These are phyloP conservation scores for Fulvia fulva DNA, from an alignment of 2,329 filamentous ascomycete genomes.

Conservation along the genomic window DNA sequence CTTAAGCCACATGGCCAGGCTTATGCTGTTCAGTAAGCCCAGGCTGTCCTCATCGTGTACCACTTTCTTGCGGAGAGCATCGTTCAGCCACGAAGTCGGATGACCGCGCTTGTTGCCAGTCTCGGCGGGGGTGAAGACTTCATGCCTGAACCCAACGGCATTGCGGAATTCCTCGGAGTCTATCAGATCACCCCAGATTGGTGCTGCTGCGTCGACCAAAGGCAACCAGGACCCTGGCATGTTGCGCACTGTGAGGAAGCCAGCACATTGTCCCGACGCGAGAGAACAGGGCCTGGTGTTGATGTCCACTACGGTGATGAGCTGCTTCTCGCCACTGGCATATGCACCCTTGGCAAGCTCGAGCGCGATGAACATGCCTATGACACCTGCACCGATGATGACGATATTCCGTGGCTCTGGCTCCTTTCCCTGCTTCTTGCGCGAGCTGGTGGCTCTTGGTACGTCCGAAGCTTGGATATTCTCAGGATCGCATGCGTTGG, in stretches of 20 bases:
- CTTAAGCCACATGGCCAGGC: constrained; percentile 14
- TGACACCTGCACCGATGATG: constrained; percentile 25
- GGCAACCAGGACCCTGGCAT: constrained; percentile 5
- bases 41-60: neutral
- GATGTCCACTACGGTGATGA: constrained; percentile 26
- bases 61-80: neutral
- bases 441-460: neutral
- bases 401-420: constrained; percentile 13
- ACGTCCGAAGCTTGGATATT: neutral
- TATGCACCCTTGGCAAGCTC: constrained; percentile 20
- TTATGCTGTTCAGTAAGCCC: constrained; percentile 6
- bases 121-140: neutral
- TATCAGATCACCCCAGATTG: constrained; percentile 15
- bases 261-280: constrained; percentile 19
- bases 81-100: neutral
- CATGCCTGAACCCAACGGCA: neutral
- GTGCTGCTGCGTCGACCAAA: constrained; percentile 8
- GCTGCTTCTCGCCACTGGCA: constrained; percentile 8
- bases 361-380: constrained; percentile 24
- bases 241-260: constrained; percentile 16
- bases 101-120: neutral
- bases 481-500: neutral
- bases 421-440: constrained; percentile 1
- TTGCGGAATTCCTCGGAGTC: neutral
- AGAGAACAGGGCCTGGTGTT: constrained; percentile 10